Percentiles rank a stretch among this genome's conserved stretches.
These are phyloP conservation scores for Umbelopsis vinacea DNA, from an alignment of 192 early-diverging fungal species.

Conservation along the genomic window DNA sequence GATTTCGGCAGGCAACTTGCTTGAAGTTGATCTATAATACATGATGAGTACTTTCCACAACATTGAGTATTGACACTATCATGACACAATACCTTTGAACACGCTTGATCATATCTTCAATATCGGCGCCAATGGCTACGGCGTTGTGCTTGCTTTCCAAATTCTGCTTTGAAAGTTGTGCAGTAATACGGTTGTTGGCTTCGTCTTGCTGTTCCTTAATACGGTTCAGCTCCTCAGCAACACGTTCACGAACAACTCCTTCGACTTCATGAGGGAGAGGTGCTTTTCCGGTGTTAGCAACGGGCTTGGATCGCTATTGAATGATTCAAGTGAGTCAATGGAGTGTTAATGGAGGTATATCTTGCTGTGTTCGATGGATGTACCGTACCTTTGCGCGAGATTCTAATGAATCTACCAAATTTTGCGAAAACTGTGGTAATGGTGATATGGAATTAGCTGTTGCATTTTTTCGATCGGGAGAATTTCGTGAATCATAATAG, in stretches of 20 bases:
- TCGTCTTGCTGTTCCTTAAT: slow-evolving; percentile 26
- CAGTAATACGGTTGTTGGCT: slow-evolving; percentile 24
- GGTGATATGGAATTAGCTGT: background rate
- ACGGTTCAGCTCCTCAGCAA: slow-evolving; percentile 34
- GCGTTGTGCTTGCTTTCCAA: slow-evolving; percentile 38
- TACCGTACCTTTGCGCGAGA: slow-evolving; percentile 27
- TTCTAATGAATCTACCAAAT: slow-evolving; percentile 35
- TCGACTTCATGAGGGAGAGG: slow-evolving; percentile 34
- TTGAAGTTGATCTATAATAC: slow-evolving; percentile 29
- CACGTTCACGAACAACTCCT: slow-evolving; percentile 36
- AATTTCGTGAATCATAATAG: background rate
- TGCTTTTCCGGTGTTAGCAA: slow-evolving; percentile 2
- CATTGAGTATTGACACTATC: background rate
- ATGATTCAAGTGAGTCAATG: too few relatives aligned
- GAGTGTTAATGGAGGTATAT: background rate
- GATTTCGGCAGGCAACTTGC: slow-evolving; percentile 35
- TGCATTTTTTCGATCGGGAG: background rate
- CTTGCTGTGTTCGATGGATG: background rate
- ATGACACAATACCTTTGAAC: slow-evolving; percentile 33
- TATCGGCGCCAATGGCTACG: slow-evolving; percentile 33
- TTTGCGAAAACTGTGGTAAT: slow-evolving; percentile 33
- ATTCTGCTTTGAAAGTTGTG: slow-evolving; percentile 28
- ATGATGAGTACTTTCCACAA: background rate
- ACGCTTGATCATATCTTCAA: slow-evolving; percentile 37
- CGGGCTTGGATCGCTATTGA: background rate